phyloP scores from a whole-genome alignment of 306 rosid genomes.

The Myrica gale region DNA sequence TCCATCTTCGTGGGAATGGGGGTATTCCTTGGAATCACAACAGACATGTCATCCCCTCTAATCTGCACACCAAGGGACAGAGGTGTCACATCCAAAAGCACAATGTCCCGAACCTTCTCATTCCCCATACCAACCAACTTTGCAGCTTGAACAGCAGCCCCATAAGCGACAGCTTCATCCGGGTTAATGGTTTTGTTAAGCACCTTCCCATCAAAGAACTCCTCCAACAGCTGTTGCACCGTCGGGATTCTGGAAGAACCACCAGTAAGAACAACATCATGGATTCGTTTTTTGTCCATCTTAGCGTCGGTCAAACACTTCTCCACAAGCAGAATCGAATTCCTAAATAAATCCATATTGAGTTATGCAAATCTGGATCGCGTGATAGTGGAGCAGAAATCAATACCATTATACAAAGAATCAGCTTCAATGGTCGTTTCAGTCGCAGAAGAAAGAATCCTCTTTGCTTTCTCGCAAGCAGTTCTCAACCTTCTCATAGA shows the following conservation, averaged over 20 bases:
- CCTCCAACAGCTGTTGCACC: slow-evolving; percentile 22
- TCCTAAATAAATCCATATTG: slow-evolving; percentile 25
- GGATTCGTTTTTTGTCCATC: slow-evolving; percentile 15
- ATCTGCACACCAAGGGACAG: slow-evolving; percentile 15
- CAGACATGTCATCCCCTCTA: slow-evolving; percentile 9
- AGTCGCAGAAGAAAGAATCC: not conserved
- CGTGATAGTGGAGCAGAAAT: slow-evolving; percentile 22
- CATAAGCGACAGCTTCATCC: slow-evolving; percentile 27
- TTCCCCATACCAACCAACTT: slow-evolving; percentile 8
- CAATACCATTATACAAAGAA: slow-evolving; percentile 17
- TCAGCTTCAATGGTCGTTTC: not conserved
- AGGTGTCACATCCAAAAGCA: slow-evolving; percentile 21
- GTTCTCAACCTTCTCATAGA: slow-evolving; percentile 1
- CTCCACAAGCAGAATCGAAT: slow-evolving; percentile 21
- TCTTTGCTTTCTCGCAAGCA: slow-evolving; percentile 20
- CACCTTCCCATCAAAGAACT: slow-evolving; percentile 29
- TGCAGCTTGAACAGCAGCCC: slow-evolving; percentile 13
- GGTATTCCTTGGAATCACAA: slow-evolving; percentile 22
- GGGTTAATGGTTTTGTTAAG: slow-evolving; percentile 27
- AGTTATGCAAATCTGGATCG: slow-evolving; percentile 22
- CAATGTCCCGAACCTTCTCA: slow-evolving; percentile 13
- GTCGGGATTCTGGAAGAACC: slow-evolving; percentile 30
- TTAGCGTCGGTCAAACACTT: slow-evolving; percentile 24
- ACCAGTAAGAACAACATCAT: slow-evolving; percentile 25
- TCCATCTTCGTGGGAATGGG: slow-evolving; percentile 18